Conservation (phyloP, 1,139 yeast genomes). For the Nakaseomyces nivariensis region DNA sequence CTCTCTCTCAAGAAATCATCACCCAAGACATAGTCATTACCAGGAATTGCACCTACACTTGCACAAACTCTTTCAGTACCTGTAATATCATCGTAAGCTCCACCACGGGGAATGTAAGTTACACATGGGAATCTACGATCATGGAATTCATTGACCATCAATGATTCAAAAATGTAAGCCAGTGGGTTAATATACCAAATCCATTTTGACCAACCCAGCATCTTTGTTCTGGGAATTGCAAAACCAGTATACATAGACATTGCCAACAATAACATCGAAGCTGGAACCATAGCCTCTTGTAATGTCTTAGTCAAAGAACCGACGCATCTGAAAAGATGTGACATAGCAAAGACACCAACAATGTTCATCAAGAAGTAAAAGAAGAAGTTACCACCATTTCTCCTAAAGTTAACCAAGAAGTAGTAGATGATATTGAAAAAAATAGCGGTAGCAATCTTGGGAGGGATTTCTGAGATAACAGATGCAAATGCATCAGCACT, state of each 20-base stretch:
- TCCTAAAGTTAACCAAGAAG: slow-evolving; percentile 57
- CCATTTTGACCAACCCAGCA: slow-evolving; percentile 78
- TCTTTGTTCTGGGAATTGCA: slow-evolving; percentile 53
- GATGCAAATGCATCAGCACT: slow-evolving; percentile 70
- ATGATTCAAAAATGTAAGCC: slow-evolving; percentile 56
- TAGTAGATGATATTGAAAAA: slow-evolving; percentile 54
- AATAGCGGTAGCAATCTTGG: slow-evolving; percentile 44
- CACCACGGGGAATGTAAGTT: slow-evolving; percentile 44
- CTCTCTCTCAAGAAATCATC: slow-evolving; percentile 43
- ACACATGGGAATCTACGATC: slow-evolving; percentile 37
- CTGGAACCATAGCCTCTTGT: slow-evolving; percentile 65
- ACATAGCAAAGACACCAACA: slow-evolving; percentile 51
- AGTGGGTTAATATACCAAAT: slow-evolving; percentile 65
- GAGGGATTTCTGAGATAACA: slow-evolving; percentile 57
- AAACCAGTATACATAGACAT: slow-evolving; percentile 70
- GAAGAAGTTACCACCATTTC: slow-evolving; percentile 62
- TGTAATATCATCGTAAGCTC: slow-evolving; percentile 34
- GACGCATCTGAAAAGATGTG: slow-evolving; percentile 60
- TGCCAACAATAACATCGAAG: slow-evolving; percentile 50
- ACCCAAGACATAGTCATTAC: slow-evolving; percentile 47
- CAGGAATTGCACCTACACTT: slow-evolving; percentile 55
- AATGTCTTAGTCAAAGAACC: slow-evolving; percentile 56
- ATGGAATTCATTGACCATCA: slow-evolving; percentile 47
- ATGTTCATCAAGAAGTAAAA: slow-evolving; percentile 48
- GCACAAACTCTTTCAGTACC: slow-evolving; percentile 45